Evolutionary conservation across 1,284 basidiomycete species (phyloP).

Genomic region (Cryptococcus floricola): DNA sequence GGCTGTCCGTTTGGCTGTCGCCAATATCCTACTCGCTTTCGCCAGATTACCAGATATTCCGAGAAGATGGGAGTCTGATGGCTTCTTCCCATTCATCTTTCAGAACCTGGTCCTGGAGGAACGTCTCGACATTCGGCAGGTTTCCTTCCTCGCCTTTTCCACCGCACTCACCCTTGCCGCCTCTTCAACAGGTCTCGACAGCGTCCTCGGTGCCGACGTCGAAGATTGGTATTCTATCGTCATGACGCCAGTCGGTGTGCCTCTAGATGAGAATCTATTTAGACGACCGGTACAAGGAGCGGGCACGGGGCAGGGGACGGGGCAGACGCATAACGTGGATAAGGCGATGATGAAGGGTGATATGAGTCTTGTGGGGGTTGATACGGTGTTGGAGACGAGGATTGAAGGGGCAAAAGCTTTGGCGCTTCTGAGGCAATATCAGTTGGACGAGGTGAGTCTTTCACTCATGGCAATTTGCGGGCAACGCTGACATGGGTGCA

Average conservation of each 20-base stretch:
- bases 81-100: conserved; percentile 79
- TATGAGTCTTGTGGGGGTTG: conserved; percentile 72
- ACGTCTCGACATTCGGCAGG: conserved; percentile 74
- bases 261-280: conserved; percentile 58
- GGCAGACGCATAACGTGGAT: conserved; percentile 80
- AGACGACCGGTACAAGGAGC: background rate
- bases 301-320: conserved; percentile 1
- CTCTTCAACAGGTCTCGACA: conserved; percentile 52
- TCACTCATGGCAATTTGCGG: background rate
- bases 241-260: conserved; percentile 85
- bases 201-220: conserved; percentile 28
- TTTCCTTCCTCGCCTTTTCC: conserved; percentile 75
- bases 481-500: background rate
- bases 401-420: conserved; percentile 77
- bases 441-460: conserved; percentile 4
- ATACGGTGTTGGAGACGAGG: conserved; percentile 76
- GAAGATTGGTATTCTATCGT: conserved; percentile 73
- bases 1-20: conserved; percentile 87
- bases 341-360: conserved; percentile 94
- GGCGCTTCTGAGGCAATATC: conserved; percentile 50
- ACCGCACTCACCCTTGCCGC: conserved; percentile 61
- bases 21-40: conserved; percentile 83
- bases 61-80: conserved; percentile 74
- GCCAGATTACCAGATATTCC: conserved; percentile 70
- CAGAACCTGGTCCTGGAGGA: conserved; percentile 96